Evolutionary conservation across 2,329 filamentous ascomycete species (phyloP).

Genomic region (Apiospora koreana): DNA sequence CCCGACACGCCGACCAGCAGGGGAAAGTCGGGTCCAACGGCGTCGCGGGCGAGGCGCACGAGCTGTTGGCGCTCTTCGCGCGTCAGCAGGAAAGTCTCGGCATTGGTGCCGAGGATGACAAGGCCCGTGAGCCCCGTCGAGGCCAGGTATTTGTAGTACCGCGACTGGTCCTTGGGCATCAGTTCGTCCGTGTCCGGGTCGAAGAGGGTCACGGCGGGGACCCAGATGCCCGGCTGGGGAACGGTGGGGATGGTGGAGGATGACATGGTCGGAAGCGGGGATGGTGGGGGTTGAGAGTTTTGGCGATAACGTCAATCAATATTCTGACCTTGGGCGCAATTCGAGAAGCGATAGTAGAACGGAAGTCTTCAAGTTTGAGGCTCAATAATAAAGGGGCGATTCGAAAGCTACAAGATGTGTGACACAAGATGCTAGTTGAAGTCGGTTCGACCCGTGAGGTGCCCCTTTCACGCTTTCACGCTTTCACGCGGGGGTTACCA

Average conservation of each 20-base stretch:
- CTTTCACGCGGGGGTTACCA: neutral
- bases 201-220: constrained; percentile 55
- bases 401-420: neutral
- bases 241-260: constrained; percentile 24
- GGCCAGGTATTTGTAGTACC: constrained; percentile 52
- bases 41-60: constrained; percentile 54
- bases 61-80: constrained; percentile 59
- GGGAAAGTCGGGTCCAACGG: constrained; percentile 54
- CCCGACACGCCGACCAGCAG: constrained; percentile 66
- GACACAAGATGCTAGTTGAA: too few relatives aligned
- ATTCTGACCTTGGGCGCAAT: too few relatives aligned
- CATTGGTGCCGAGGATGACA: constrained; percentile 36
- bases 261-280: neutral
- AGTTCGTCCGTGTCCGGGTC: constrained; percentile 48
- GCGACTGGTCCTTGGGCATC: constrained; percentile 44
- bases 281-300: neutral
- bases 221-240: constrained; percentile 44
- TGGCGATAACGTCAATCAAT: neutral
- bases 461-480: neutral
- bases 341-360: too few relatives aligned
- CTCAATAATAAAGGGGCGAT: too few relatives aligned
- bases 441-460: neutral
- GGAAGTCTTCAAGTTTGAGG: too few relatives aligned
- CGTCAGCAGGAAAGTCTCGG: constrained; percentile 48
- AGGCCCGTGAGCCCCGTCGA: constrained; percentile 33